phyloP scores from a whole-genome alignment of 2,329 filamentous ascomycete species.

The Trichothecium roseum region DNA sequence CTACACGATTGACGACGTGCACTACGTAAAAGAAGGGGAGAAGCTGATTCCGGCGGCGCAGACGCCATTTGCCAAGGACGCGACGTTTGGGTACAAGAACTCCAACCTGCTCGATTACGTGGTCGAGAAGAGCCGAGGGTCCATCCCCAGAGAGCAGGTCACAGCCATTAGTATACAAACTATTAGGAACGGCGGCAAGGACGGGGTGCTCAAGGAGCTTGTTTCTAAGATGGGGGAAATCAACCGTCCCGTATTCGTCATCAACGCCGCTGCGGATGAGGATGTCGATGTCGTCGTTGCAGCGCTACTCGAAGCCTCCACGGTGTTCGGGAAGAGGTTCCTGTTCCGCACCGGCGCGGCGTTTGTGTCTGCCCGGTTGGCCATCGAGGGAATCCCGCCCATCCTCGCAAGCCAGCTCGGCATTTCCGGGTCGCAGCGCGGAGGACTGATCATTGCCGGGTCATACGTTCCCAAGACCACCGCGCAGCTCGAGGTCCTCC shows the following conservation, averaged over 20 bases:
- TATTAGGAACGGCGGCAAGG: constrained; percentile 17
- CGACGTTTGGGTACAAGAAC: constrained; percentile 44
- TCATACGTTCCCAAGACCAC: constrained; percentile 52
- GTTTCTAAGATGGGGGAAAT: no score
- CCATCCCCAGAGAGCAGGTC: constrained; percentile 14
- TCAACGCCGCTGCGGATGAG: constrained; percentile 47
- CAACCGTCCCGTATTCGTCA: no score
- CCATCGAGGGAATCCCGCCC: constrained; percentile 39
- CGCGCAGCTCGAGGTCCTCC: constrained; percentile 35
- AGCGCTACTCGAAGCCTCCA: constrained; percentile 27
- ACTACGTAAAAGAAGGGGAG: constrained; percentile 45
- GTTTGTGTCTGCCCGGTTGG: constrained; percentile 36
- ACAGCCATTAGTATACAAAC: constrained; percentile 18
- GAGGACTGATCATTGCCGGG: constrained; percentile 44
- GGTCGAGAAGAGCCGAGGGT: constrained; percentile 39
- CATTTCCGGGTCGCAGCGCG: constrained; percentile 20
- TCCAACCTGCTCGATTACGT: constrained; percentile 39
- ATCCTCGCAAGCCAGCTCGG: constrained; percentile 34
- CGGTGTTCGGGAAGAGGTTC: constrained; percentile 18
- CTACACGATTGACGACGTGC: constrained; percentile 45
- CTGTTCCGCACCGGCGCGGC: constrained; percentile 29
- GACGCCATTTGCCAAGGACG: constrained; percentile 46
- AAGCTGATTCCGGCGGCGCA: constrained; percentile 27
- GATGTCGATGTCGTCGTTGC: constrained; percentile 44
- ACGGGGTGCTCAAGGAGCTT: constrained; percentile 13